These are phyloP conservation scores for Vigna trinervia DNA, from an alignment of 306 rosid genomes.

Conservation along the genomic window DNA sequence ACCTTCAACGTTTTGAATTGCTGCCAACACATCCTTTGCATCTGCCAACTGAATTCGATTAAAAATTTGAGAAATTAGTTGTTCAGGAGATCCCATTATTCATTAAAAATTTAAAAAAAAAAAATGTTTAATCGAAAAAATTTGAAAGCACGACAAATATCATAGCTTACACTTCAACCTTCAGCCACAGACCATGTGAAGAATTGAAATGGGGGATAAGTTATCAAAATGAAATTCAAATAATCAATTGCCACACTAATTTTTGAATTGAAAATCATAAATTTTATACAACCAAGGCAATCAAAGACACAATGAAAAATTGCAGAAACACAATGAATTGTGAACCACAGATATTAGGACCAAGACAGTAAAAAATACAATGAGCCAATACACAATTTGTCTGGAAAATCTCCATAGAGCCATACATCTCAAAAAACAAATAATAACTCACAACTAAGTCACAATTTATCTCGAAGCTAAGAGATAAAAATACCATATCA, in stretches of 20 bases:
- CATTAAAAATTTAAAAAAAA: conserved; percentile 2
- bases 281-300: background rate
- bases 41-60: conserved; percentile 76
- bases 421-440: conserved; percentile 3
- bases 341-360: background rate
- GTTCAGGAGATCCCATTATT: conserved; percentile 20
- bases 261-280: background rate
- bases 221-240: background rate
- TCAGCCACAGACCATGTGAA: background rate
- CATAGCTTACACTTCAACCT: conserved; percentile 20
- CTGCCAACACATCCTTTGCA: conserved; percentile 86
- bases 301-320: background rate
- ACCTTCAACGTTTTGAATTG: conserved; percentile 69
- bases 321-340: background rate
- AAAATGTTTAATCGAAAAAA: conserved; percentile 2
- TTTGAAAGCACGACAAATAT: conserved; percentile 17
- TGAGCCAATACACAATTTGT: no score
- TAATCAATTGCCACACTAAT: background rate
- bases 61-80: conserved; percentile 13
- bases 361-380: background rate
- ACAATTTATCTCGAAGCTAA: background rate
- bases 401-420: background rate
- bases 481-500: background rate
- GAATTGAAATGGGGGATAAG: conserved; percentile 19
- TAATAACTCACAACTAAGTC: background rate